Base-by-base conservation (phyloP, 345 rosid species). In the Lepidium aucheri region DNA sequence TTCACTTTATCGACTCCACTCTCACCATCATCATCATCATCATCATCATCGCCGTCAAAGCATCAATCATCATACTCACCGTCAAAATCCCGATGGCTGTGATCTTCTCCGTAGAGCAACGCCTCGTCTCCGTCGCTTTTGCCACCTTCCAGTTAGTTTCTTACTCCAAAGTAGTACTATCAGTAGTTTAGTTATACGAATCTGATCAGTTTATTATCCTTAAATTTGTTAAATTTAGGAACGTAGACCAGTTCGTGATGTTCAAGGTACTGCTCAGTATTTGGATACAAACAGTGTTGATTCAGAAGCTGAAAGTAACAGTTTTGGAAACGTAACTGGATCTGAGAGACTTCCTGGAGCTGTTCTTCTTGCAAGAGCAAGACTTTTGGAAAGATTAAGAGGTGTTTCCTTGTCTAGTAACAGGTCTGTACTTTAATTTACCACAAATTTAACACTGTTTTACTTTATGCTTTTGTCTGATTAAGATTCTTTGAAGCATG, bases 311-410 rank as follows among this genome's bases (percentile, higher is more conserved):
- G 75, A 70, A 18, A 75, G 78, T 68, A 77, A 58, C 66, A 79
- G 81, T 62, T 69, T 77, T 40, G 79, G 80, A 6, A 76, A 71
- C 60, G 51, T 67, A 52, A 75, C 72, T 8, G 72, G 81, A 38
- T 80, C 69, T 34, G 94, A 86, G 30, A 83, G 97, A 82, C 97
- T 94, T 65, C 99, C 99, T 52, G 95, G 95, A 42, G 73, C 89
- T 60, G 99, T 94, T 69, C 79, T 88, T 20, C 97, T 88, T 65
- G 97, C 99, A 10, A 88, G 95, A 77, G 95, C 75, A 64, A 85
- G 97, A 78, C 97, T 94, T 74, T 78, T 84, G 72, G 96, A 90
- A 81, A 83, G 99, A 78, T 73, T 94, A 54, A 85, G 95, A 76
- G 93, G 95, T 13, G 88, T 85, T 28, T 76, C 90, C 39, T 68